phyloP scores from a whole-genome alignment of 768 basidiomycete genomes.

The Mycena rosella region DNA sequence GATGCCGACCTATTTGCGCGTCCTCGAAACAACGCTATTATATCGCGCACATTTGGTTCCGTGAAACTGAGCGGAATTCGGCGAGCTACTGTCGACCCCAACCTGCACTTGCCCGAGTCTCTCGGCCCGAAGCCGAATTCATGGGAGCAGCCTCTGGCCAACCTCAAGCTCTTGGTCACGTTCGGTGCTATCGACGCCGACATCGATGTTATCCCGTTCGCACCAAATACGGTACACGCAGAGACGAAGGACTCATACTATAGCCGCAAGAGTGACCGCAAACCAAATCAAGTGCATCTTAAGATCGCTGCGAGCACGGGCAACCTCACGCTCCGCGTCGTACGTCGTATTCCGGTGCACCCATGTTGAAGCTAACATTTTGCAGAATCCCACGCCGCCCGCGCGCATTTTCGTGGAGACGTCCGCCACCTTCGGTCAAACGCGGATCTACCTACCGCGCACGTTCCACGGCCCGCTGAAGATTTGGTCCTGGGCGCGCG shows the following conservation, averaged over 20 bases:
- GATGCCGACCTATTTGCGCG: background rate
- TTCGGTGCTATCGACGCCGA: conserved; percentile 3
- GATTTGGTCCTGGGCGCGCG: background rate
- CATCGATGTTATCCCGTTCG: conserved; percentile 9
- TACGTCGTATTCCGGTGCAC: too few relatives aligned
- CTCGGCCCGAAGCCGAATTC: background rate
- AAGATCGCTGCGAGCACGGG: background rate
- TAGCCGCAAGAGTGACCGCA: background rate
- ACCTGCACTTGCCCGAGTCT: background rate
- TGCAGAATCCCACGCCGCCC: background rate
- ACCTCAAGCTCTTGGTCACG: background rate
- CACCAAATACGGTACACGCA: background rate
- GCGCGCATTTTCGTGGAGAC: background rate
- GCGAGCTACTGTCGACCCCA: conserved; percentile 6
- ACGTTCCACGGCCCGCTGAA: conserved; percentile 3
- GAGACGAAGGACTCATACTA: background rate
- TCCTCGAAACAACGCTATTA: background rate
- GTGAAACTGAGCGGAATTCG: background rate
- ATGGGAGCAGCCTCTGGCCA: background rate
- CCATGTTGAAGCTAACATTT: background rate
- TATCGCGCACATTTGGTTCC: conserved; percentile 12
- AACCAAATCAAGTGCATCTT: background rate
- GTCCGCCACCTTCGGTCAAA: background rate
- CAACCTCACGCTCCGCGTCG: background rate
- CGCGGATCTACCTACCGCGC: background rate